Evolutionary conservation across 305 asterid genomes (phyloP).

Genomic region (Caryopteris hybrid): DNA sequence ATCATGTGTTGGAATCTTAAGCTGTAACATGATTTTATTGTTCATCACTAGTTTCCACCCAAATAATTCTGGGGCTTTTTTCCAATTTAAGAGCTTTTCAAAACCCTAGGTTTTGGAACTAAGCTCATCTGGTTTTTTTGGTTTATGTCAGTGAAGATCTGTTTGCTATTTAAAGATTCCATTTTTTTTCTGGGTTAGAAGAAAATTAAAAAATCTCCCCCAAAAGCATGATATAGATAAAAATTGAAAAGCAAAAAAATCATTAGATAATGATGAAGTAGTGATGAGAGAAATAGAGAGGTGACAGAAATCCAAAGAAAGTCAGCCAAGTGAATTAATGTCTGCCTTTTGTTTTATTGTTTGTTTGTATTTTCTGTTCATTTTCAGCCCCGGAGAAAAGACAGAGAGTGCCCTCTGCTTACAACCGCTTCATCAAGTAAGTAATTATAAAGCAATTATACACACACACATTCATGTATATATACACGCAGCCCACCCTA

Average conservation of each 20-base stretch:
- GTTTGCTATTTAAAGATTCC: not conserved
- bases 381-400: conserved; percentile 94
- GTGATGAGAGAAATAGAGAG: conserved; percentile 35
- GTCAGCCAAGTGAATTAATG: conserved; percentile 52
- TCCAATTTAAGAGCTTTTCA: not conserved
- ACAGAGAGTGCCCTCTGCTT: conserved; percentile 98
- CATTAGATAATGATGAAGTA: conserved; percentile 85
- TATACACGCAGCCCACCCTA: not conserved
- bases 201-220: too few species aligned
- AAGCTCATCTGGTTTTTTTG: too few species aligned
- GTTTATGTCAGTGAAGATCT: not conserved
- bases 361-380: conserved; percentile 32
- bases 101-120: conserved; percentile 20
- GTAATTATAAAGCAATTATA: conserved; percentile 15
- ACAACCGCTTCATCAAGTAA: conserved; percentile 96
- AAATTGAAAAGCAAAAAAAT: conserved; percentile 28
- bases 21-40: conserved; percentile 12
- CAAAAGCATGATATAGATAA: conserved; percentile 47
- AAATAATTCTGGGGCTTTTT: too few species aligned
- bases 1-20: not conserved
- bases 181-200: not conserved
- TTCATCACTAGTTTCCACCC: conserved; percentile 34
- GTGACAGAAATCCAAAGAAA: conserved; percentile 39
- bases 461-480: not conserved
- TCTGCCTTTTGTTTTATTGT: conserved; percentile 29